Conservation (phyloP, 345 rosid species). For the Hibiscus trionum region DNA sequence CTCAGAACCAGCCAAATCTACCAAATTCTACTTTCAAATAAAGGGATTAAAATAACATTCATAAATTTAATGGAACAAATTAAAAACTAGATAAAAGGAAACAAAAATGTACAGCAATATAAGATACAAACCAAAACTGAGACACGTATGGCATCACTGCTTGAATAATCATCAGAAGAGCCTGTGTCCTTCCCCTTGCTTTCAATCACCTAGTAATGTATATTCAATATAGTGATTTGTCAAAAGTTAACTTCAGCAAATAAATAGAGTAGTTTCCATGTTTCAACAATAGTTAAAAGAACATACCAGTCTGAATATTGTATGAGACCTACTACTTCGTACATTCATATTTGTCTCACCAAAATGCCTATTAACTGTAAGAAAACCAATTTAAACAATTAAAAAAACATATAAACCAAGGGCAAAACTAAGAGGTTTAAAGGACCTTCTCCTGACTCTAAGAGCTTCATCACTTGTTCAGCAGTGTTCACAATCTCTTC, state of each 20-base stretch:
- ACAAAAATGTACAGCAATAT: not conserved
- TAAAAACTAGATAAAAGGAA: not conserved
- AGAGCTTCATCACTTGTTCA: conserved; percentile 77
- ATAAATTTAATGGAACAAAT: conserved; percentile 6
- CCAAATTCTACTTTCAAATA: conserved; percentile 58
- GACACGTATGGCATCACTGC: conserved; percentile 71
- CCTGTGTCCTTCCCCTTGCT: conserved; percentile 59
- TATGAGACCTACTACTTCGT: conserved; percentile 95
- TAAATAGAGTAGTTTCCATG: not conserved
- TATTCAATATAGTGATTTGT: not conserved
- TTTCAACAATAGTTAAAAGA: conserved; percentile 1
- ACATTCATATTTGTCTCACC: conserved; percentile 96
- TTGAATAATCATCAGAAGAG: conserved; percentile 28
- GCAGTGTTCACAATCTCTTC: conserved; percentile 79
- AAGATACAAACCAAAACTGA: conserved; percentile 66
- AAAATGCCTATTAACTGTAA: conserved; percentile 75
- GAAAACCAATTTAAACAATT: not conserved
- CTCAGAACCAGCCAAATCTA: conserved; percentile 95
- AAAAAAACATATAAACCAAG: not conserved
- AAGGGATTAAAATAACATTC: not conserved
- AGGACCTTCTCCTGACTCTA: conserved; percentile 87
- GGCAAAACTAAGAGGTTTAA: not conserved
- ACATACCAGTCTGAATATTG: conserved; percentile 88
- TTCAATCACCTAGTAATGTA: conserved; percentile 64
- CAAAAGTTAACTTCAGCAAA: not conserved